Conservation (phyloP, 345 rosid genomes). For the Rhizophora apiculata region DNA sequence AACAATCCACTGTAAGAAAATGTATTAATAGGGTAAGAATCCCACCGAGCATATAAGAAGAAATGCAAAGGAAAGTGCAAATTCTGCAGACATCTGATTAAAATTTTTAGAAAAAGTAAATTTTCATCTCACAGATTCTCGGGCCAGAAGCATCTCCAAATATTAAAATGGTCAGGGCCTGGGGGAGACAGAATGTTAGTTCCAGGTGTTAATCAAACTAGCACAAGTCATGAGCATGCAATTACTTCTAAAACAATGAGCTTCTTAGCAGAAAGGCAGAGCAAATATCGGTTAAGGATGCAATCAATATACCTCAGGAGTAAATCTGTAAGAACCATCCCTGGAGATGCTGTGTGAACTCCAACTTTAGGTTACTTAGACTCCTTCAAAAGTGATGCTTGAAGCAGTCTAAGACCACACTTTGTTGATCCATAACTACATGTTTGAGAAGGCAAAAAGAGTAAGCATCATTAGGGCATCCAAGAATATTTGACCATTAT, state of each 20-base stretch:
- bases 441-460: slow-evolving; percentile 17
- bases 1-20: too few relatives aligned
- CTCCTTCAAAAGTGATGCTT: slow-evolving; percentile 79
- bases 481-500: neutral
- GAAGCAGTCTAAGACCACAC: slow-evolving; percentile 95
- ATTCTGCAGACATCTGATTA: too few relatives aligned
- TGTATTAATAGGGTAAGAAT: too few relatives aligned
- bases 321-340: slow-evolving; percentile 94
- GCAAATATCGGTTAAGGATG: neutral
- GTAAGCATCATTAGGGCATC: neutral
- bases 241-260: neutral
- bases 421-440: slow-evolving; percentile 90
- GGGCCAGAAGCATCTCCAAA: too few relatives aligned
- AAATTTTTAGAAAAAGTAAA: too few relatives aligned
- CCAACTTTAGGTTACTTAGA: slow-evolving; percentile 79
- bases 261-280: neutral
- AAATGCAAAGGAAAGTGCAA: too few relatives aligned
- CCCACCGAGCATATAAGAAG: too few relatives aligned
- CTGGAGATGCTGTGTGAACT: slow-evolving; percentile 91
- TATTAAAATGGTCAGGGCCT: too few relatives aligned
- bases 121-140: too few relatives aligned
- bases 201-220: neutral
- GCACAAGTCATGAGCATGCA: neutral
- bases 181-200: neutral
- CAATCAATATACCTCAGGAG: slow-evolving; percentile 58